Evolutionary conservation across 202 grass and related monocot species (phyloP).

Genomic region (Tripidium arundinaceum): DNA sequence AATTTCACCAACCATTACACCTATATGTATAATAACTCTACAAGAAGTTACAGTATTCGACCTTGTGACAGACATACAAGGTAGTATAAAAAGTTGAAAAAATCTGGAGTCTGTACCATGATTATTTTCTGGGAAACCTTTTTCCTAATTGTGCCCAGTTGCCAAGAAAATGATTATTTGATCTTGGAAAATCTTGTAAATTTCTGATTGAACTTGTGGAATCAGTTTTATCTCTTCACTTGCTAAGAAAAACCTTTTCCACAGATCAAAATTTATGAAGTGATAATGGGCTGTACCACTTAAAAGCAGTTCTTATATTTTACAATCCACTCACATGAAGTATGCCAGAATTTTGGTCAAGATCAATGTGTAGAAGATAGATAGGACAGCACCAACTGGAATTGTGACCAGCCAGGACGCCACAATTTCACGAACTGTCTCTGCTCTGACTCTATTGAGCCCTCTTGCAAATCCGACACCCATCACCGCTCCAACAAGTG

Average conservation of each 20-base stretch:
- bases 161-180: conserved; percentile 44
- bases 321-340: conserved; percentile 49
- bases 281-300: conserved; percentile 23
- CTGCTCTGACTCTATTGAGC: conserved; percentile 71
- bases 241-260: not conserved
- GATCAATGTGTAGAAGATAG: conserved; percentile 70
- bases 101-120: conserved; percentile 8
- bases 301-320: conserved; percentile 31
- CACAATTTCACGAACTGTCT: conserved; percentile 87
- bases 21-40: conserved; percentile 35
- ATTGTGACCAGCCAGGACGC: conserved; percentile 88
- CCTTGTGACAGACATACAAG: conserved; percentile 24
- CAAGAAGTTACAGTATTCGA: conserved; percentile 35
- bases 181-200: conserved; percentile 30
- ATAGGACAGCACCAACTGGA: conserved; percentile 71
- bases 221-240: conserved; percentile 24
- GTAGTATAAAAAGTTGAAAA: conserved; percentile 9
- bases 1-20: not conserved
- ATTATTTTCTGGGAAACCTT: conserved; percentile 20
- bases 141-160: conserved; percentile 13
- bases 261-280: conserved; percentile 25
- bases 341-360: conserved; percentile 63
- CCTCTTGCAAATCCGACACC: conserved; percentile 95
- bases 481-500: conserved; percentile 97
- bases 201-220: not conserved